Conservation (phyloP, 2,329 filamentous ascomycete genomes). For the Phoma sp. region DNA sequence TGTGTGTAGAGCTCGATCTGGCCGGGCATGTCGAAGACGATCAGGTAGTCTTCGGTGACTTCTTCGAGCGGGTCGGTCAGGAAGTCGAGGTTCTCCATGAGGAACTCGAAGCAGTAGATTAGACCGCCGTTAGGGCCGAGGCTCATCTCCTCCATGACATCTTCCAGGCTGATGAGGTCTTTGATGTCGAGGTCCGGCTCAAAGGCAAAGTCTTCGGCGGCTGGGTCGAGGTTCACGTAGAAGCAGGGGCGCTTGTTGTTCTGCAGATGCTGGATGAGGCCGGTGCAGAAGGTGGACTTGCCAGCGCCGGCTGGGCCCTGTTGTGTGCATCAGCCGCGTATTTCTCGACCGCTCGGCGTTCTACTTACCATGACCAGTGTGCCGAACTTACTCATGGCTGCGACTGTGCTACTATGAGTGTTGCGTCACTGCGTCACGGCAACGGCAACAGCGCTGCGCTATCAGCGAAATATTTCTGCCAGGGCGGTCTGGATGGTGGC, state of each 20-base stretch:
- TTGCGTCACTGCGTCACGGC: slow-evolving; percentile 19
- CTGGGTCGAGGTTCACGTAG: slow-evolving; percentile 98
- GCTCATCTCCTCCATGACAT: slow-evolving; percentile 95
- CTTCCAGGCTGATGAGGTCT: slow-evolving; percentile 89
- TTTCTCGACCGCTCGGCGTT: too few species aligned
- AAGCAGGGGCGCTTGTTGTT: slow-evolving; percentile 92
- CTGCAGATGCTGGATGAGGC: slow-evolving; percentile 90
- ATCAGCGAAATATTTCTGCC: slow-evolving; percentile 13
- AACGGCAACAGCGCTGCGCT: not conserved
- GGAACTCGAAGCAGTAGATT: slow-evolving; percentile 96
- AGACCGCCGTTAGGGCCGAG: slow-evolving; percentile 90
- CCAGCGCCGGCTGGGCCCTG: slow-evolving; percentile 88
- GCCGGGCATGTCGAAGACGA: slow-evolving; percentile 98
- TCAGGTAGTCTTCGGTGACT: slow-evolving; percentile 92
- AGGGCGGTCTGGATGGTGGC: slow-evolving; percentile 1
- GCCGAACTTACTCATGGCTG: slow-evolving; percentile 88
- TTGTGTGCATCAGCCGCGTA: not conserved
- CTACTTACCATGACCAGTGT: slow-evolving; percentile 79
- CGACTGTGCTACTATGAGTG: slow-evolving; percentile 2
- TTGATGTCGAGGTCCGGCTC: slow-evolving; percentile 94
- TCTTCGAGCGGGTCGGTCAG: slow-evolving; percentile 83
- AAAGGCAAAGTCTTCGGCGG: slow-evolving; percentile 90
- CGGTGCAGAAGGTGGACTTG: slow-evolving; percentile 95
- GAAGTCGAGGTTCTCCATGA: slow-evolving; percentile 93
- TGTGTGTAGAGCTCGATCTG: slow-evolving; percentile 99